These are phyloP conservation scores for Penicillium sp. DNA, from an alignment of 2,329 filamentous ascomycete species.

Conservation along the genomic window DNA sequence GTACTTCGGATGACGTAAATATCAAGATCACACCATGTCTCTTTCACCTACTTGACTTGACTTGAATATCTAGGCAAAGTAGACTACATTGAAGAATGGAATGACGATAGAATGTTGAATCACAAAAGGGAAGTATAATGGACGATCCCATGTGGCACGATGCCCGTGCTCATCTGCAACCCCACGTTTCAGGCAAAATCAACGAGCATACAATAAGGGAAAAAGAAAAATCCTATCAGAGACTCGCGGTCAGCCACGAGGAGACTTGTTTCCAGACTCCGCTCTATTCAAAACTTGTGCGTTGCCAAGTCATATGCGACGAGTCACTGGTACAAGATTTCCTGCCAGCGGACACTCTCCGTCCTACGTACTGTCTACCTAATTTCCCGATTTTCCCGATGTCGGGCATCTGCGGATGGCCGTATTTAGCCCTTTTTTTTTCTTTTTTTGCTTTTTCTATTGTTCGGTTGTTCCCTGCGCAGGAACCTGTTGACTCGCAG, in stretches of 20 bases:
- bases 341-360: background rate
- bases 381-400: background rate
- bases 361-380: background rate
- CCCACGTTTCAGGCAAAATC: slow-evolving; percentile 15
- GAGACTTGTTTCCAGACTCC: background rate
- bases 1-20: slow-evolving; percentile 1
- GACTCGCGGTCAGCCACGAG: background rate
- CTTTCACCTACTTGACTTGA: background rate
- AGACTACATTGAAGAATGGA: background rate
- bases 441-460: background rate
- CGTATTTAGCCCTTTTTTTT: background rate
- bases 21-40: background rate
- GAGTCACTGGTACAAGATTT: background rate
- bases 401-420: slow-evolving; percentile 1
- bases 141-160: background rate
- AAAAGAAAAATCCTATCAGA: background rate
- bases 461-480: background rate
- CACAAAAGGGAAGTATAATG: background rate
- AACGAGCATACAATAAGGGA: background rate
- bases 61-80: background rate
- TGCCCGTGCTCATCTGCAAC: slow-evolving; percentile 2
- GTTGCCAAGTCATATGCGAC: background rate
- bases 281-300: background rate
- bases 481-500: slow-evolving; percentile 5
- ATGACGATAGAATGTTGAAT: background rate